phyloP scores from a whole-genome alignment of 768 basidiomycete species.

The Collybiopsis luxurians region DNA sequence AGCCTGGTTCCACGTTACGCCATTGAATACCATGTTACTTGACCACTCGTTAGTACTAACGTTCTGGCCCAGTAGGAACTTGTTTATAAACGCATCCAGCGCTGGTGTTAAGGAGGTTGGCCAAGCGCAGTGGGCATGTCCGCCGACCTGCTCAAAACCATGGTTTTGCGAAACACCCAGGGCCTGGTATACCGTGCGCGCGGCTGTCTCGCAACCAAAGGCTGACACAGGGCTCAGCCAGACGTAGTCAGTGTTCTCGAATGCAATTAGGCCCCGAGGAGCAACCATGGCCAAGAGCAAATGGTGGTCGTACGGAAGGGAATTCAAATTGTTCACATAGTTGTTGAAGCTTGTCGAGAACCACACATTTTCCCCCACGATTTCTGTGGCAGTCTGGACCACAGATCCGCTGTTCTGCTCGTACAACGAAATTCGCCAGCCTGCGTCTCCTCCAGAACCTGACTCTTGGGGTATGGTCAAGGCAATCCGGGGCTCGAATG shows the following conservation, averaged over 20 bases:
- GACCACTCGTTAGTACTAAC: constrained; percentile 41
- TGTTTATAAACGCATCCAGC: constrained; percentile 53
- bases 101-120: constrained; percentile 42
- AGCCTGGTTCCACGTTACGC: neutral
- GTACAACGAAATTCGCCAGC: constrained; percentile 56
- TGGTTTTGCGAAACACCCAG: constrained; percentile 43
- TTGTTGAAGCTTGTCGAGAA: constrained; percentile 49
- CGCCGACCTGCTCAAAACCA: constrained; percentile 54
- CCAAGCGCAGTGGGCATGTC: constrained; percentile 55
- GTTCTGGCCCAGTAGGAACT: constrained; percentile 48
- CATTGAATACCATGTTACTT: constrained; percentile 4
- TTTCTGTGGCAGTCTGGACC: constrained; percentile 56
- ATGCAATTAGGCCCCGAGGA: constrained; percentile 49
- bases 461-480: constrained; percentile 64
- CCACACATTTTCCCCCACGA: constrained; percentile 63
- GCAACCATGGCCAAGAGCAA: constrained; percentile 53
- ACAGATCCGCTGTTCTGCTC: constrained; percentile 39
- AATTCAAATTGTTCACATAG: constrained; percentile 41
- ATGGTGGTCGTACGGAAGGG: constrained; percentile 61
- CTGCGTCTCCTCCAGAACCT: constrained; percentile 57
- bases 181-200: constrained; percentile 48
- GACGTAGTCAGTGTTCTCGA: constrained; percentile 53
- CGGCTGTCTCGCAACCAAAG: constrained; percentile 51
- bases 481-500: constrained; percentile 56
- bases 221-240: constrained; percentile 53